Base-by-base conservation (phyloP, 371 early-diverging fungal genomes). In the Coemansia sp. region DNA sequence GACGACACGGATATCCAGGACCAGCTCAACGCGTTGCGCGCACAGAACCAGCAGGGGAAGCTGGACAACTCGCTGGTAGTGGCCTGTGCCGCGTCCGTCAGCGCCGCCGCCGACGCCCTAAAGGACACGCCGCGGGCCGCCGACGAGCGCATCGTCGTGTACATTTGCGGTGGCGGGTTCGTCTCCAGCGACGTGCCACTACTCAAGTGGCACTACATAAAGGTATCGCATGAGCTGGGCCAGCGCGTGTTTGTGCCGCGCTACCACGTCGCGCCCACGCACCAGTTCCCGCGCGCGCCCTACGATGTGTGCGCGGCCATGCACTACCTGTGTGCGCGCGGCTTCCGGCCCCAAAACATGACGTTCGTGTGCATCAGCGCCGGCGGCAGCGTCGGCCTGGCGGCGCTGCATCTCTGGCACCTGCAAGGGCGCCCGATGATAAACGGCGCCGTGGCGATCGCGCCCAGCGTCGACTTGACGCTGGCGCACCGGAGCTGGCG, bases 301-400 rank as follows among this genome's bases (percentile, higher is more conserved):
- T 86, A 89, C 40, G 94, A 94, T 76, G 88, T 84, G 8, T 79
- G 88, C 40, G 84, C 88, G 6, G 87, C 91, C 0, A 93, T 87
- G 62, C 49, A 84, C 34, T 84, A 85, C 63, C 76, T 96, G 39
- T 76, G 85, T 26, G 81, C 85, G 26, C 85, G 84, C 0, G 66
- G 68, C 1, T 82, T 87, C n/a, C 71, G 81, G 39, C 83, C 86
- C 0, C 69, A 78, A 14, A 80, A 87, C 40, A 85, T 94, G 55
- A 81, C 90, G 33, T 59, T 94, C 50, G 77, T 85, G 61, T 93
- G 91, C 0, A 90, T 88, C 55, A 87, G 87, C 20, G 90, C 93
- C 3, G 93, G 93, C 4, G 90, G 88, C 30, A 84, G 84, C 51
- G 55, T 78, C 20, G 52, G 57, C 30, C 20, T 71, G 31, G 42